Evolutionary conservation across 441 rosid species (phyloP).

Genomic region (Pelargonium myrrhifolium): DNA sequence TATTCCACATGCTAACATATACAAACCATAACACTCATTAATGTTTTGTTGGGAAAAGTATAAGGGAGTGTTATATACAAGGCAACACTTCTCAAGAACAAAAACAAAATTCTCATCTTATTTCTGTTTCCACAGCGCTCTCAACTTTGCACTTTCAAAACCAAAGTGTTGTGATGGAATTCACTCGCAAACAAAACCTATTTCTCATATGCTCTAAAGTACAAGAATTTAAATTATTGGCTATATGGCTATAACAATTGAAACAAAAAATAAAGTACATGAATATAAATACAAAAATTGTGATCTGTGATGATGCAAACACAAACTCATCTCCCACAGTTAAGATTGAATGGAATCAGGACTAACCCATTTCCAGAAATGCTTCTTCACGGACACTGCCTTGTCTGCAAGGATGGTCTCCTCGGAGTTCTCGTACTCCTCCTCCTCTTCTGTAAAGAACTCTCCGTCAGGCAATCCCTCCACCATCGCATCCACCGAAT

Average conservation of each 20-base stretch:
- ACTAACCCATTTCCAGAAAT: constrained; percentile 86
- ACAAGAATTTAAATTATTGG: neutral
- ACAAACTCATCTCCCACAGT: constrained; percentile 4
- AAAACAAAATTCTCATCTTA: too few species aligned
- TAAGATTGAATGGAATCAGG: constrained; percentile 39
- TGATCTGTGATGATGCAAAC: neutral
- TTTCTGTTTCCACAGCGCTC: neutral
- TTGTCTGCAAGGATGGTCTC: constrained; percentile 32
- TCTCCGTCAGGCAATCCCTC: constrained; percentile 84
- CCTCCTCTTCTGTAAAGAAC: constrained; percentile 61
- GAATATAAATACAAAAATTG: neutral
- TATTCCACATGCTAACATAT: too few species aligned
- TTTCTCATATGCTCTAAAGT: neutral
- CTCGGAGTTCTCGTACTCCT: constrained; percentile 43
- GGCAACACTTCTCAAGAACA: too few species aligned
- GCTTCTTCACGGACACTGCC: constrained; percentile 66
- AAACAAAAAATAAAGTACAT: neutral
- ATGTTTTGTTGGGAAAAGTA: too few species aligned
- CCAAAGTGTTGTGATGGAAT: neutral
- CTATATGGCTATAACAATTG: neutral
- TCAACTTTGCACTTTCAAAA: neutral
- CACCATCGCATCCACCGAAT: constrained; percentile 56
- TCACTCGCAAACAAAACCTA: neutral
- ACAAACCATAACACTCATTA: too few species aligned
- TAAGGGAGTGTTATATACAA: too few species aligned